Conservation (phyloP, 2,329 filamentous ascomycete species). For the Paraconiothyrium sp. region DNA sequence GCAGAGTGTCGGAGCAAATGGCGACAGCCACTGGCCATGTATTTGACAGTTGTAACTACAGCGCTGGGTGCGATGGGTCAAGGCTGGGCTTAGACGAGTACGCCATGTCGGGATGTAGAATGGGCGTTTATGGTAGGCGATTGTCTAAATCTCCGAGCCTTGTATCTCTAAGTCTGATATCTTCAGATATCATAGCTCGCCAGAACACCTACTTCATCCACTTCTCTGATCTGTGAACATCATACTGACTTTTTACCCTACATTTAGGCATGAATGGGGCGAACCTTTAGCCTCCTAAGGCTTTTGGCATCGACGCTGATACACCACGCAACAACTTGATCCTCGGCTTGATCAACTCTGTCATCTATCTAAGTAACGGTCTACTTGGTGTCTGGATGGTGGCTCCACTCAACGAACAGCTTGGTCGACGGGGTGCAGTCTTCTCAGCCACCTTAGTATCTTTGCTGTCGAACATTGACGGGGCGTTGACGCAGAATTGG, state of each 20-base stretch:
- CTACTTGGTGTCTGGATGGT: slow-evolving; percentile 28
- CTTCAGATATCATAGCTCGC: no score
- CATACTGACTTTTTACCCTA: no score
- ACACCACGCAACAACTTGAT: slow-evolving; percentile 28
- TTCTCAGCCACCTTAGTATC: slow-evolving; percentile 37
- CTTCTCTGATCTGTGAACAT: no score
- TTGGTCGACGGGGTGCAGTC: slow-evolving; percentile 38
- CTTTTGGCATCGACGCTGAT: slow-evolving; percentile 56
- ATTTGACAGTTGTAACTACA: slow-evolving; percentile 70
- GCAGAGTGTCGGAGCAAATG: slow-evolving; percentile 56
- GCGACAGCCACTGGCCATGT: slow-evolving; percentile 64
- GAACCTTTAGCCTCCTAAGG: slow-evolving; percentile 65
- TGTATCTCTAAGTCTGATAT: no score
- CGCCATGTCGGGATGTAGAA: no score
- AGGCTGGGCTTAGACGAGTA: slow-evolving; percentile 70
- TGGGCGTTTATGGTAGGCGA: no score
- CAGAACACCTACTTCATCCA: no score
- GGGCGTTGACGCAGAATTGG: slow-evolving; percentile 16
- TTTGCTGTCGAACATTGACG: slow-evolving; percentile 16
- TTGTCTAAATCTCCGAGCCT: no score
- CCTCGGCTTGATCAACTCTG: slow-evolving; percentile 37
- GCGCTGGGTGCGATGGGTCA: slow-evolving; percentile 71
- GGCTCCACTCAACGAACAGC: slow-evolving; percentile 34
- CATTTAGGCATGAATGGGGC: slow-evolving; percentile 45
- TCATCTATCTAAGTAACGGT: slow-evolving; percentile 14